A percentile compares a stretch with the other conserved stretches of the same genome.
Conservation (phyloP, 2,329 filamentous ascomycete genomes). For the Sporothrix luriei region DNA sequence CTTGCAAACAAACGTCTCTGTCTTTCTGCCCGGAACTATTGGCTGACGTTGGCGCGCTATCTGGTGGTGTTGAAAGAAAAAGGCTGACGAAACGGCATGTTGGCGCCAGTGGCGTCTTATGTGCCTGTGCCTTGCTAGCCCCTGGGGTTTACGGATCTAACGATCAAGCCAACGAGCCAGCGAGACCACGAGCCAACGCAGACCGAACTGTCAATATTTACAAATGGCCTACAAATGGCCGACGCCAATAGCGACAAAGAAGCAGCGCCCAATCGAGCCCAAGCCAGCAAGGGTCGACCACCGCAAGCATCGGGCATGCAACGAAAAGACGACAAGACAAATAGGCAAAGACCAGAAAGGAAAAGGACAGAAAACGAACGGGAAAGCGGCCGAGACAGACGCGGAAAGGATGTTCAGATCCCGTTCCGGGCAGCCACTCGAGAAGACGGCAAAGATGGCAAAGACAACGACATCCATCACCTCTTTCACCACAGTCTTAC, state of each 20-base stretch:
- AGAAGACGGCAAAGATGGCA: background rate
- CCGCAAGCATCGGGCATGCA: background rate
- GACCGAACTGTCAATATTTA: background rate
- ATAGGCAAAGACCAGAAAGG: no score
- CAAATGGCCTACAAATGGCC: background rate
- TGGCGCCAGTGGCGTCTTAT: conserved; percentile 2
- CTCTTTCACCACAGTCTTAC: background rate
- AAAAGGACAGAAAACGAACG: background rate
- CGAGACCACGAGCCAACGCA: background rate
- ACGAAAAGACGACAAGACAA: background rate
- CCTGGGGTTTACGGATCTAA: background rate
- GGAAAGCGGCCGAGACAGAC: background rate
- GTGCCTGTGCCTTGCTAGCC: background rate
- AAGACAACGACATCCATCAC: no score
- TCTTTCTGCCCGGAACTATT: conserved; percentile 16
- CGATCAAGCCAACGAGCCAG: background rate
- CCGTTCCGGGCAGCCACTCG: background rate
- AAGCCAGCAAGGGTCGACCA: background rate
- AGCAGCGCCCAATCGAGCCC: background rate
- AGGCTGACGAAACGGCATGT: background rate
- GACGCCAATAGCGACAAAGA: conserved; percentile 1
- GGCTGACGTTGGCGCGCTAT: background rate
- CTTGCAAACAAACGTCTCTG: background rate
- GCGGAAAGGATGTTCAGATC: background rate
- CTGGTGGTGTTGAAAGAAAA: background rate